These are phyloP conservation scores for Boletus tylopilopsis DNA, from an alignment of 768 basidiomycete genomes.

Conservation along the genomic window DNA sequence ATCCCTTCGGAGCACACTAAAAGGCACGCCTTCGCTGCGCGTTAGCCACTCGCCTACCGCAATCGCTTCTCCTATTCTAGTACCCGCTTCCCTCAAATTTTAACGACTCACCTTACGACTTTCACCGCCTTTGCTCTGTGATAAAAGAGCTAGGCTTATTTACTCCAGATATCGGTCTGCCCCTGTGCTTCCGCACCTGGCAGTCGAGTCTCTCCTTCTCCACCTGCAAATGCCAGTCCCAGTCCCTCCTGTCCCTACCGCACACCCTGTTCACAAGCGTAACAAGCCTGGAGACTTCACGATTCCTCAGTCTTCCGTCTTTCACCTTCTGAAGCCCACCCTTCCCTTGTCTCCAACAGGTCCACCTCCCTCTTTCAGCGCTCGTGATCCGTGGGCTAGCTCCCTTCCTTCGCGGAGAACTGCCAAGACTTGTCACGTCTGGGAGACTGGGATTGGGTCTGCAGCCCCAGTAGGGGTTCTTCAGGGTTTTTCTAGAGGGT, in stretches of 20 bases:
- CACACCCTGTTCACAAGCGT: conserved; percentile 66
- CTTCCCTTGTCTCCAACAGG: conserved; percentile 58
- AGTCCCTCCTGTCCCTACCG: conserved; percentile 57
- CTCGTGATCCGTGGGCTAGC: conserved; percentile 70
- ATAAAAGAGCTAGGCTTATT: conserved; percentile 35
- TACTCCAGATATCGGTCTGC: conserved; percentile 43
- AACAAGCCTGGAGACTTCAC: conserved; percentile 39
- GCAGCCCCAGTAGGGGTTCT: conserved; percentile 13
- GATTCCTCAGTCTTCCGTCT: conserved; percentile 38
- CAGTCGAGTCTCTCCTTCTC: conserved; percentile 37
- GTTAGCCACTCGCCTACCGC: conserved; percentile 55
- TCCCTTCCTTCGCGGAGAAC: conserved; percentile 71
- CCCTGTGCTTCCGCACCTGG: conserved; percentile 43
- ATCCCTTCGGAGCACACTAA: conserved; percentile 42
- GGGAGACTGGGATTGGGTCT: conserved; percentile 49
- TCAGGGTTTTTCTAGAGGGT: conserved; percentile 71
- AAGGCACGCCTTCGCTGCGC: conserved; percentile 95
- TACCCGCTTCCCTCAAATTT: conserved; percentile 29
- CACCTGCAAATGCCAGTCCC: conserved; percentile 83
- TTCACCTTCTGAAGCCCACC: conserved; percentile 53
- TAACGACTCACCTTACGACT: conserved; percentile 72
- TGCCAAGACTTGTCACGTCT: conserved; percentile 61
- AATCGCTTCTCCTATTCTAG: conserved; percentile 33
- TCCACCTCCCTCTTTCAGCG: conserved; percentile 60
- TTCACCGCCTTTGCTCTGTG: conserved; percentile 36